Evolutionary conservation across 306 rosid species (phyloP).

Genomic region (Begonia masoniana): DNA sequence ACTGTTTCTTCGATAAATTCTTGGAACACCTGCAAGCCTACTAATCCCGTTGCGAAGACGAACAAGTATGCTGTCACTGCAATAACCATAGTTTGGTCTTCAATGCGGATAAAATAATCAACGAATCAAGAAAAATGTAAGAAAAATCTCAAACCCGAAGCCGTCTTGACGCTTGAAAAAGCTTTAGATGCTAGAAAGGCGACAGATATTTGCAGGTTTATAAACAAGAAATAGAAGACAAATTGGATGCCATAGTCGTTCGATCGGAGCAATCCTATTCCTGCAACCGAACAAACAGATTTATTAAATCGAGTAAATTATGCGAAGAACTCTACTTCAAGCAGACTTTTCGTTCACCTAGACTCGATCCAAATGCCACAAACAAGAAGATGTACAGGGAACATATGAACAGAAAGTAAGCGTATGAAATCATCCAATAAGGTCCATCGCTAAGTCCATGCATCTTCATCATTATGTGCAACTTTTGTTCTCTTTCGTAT

Average conservation of each 20-base stretch:
- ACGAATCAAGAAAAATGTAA: not conserved
- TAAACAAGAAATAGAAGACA: slow-evolving; percentile 54
- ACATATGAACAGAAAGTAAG: slow-evolving; percentile 57
- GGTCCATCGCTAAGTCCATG: slow-evolving; percentile 97
- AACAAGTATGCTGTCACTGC: slow-evolving; percentile 61
- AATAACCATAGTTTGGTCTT: not conserved
- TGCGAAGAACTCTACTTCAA: not conserved
- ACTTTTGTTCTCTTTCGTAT: slow-evolving; percentile 66
- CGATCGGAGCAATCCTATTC: slow-evolving; percentile 60
- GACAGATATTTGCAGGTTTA: slow-evolving; percentile 73
- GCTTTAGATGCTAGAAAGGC: slow-evolving; percentile 57
- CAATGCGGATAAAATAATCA: not conserved
- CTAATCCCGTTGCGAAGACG: slow-evolving; percentile 78
- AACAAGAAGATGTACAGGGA: slow-evolving; percentile 54
- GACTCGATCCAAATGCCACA: slow-evolving; percentile 62
- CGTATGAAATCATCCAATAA: slow-evolving; percentile 75
- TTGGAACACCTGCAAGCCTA: slow-evolving; percentile 63
- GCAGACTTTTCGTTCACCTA: slow-evolving; percentile 32
- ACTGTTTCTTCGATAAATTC: slow-evolving; percentile 50
- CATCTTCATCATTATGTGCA: slow-evolving; percentile 99
- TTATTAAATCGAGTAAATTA: not conserved
- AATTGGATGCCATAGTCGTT: slow-evolving; percentile 84
- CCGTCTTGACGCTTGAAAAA: slow-evolving; percentile 69
- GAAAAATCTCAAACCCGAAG: slow-evolving; percentile 52
- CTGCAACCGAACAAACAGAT: slow-evolving; percentile 26